These are phyloP conservation scores for Musa balbisiana DNA, from an alignment of 202 grass and related monocot genomes.

Conservation along the genomic window DNA sequence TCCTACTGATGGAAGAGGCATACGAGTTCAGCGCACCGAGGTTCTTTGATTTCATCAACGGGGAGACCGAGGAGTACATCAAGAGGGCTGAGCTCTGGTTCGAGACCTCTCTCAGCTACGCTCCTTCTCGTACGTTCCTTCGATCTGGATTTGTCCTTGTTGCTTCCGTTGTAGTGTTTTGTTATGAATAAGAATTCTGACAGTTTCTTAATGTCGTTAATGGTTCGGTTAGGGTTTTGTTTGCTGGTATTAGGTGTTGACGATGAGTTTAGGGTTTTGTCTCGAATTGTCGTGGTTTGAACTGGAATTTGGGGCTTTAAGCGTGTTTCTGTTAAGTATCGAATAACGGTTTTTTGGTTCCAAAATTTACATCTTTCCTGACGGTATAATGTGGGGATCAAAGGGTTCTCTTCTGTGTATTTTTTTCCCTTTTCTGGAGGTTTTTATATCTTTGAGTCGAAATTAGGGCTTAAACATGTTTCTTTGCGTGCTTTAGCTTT, in stretches of 20 bases:
- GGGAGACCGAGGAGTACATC: slow-evolving; percentile 59
- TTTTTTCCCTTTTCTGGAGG: neutral
- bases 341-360: no score
- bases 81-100: slow-evolving; percentile 68
- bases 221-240: neutral
- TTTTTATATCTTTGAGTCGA: neutral
- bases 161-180: neutral
- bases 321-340: no score
- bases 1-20: slow-evolving; percentile 40
- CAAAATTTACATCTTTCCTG: neutral
- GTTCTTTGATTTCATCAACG: slow-evolving; percentile 72
- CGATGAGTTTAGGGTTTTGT: neutral
- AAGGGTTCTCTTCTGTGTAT: neutral
- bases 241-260: neutral
- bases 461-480: neutral
- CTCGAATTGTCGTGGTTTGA: neutral
- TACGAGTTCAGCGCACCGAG: slow-evolving; percentile 83
- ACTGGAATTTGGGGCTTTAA: no score
- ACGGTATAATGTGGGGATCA: neutral
- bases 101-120: slow-evolving; percentile 46
- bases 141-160: neutral
- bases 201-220: neutral
- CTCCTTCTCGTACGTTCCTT: slow-evolving; percentile 55
- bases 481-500: slow-evolving; percentile 43
- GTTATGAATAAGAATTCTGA: neutral